Conservation (phyloP, 495 filamentous ascomycete genomes). For the Penicillium bialowiezense region DNA sequence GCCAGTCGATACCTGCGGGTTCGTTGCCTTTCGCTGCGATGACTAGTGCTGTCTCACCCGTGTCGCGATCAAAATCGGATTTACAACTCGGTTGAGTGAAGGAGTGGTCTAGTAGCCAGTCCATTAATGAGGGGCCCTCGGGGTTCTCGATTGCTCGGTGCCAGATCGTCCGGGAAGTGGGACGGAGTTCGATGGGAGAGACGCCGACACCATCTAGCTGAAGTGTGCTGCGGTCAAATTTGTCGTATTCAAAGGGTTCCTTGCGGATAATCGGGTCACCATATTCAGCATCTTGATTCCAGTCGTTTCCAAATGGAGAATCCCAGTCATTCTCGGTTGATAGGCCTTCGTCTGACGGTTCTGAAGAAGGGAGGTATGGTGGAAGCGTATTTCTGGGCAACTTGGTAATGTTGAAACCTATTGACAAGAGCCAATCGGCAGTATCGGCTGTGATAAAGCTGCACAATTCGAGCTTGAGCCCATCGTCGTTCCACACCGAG, state of each 20-base stretch:
- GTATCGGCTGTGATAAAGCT: background rate
- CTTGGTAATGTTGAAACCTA: background rate
- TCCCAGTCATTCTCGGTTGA: background rate
- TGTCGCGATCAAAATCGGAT: background rate
- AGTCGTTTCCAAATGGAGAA: background rate
- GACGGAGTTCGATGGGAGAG: background rate
- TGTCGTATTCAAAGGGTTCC: background rate
- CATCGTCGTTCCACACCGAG: background rate
- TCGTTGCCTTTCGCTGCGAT: background rate
- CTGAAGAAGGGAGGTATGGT: background rate
- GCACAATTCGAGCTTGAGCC: background rate
- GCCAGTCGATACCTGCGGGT: background rate
- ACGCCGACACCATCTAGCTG: background rate
- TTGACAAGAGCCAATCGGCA: background rate
- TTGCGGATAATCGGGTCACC: background rate
- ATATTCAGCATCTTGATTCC: background rate
- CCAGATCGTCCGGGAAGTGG: slow-evolving; percentile 1
- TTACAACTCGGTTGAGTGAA: background rate
- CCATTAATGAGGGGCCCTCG: background rate
- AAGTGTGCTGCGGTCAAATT: background rate
- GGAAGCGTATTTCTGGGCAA: slow-evolving; percentile 1
- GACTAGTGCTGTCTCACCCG: background rate
- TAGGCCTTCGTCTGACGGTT: too few species aligned
- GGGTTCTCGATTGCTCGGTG: slow-evolving; percentile 4
- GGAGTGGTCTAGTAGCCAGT: background rate